Base-by-base conservation (phyloP, 495 filamentous ascomycete genomes). In the Penicillium coffeae region DNA sequence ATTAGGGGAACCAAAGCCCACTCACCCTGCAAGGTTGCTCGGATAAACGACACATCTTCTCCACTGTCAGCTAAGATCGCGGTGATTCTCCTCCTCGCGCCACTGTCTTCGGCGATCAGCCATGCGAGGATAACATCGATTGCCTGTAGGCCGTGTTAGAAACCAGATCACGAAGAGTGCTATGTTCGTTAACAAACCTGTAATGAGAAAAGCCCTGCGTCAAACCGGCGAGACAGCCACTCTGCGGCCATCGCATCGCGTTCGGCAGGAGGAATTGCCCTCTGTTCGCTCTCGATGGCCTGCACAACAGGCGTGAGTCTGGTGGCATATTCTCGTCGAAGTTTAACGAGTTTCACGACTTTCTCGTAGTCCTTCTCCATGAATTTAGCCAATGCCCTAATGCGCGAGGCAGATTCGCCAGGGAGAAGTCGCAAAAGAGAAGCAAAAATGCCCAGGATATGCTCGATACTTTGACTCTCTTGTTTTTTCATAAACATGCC, bases 301-400 rank as follows among this genome's bases (percentile, higher is more conserved):
- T 75, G 62, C 39, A 96, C 90, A 0, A 87, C 84, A 0, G 77
- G 67, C 0, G 59, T 71, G 0, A 97, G 62, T 21, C 82, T 79
- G 0, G 80, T 68, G 0, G 80, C 79, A 64, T 88, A 95, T 12
- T 88, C 86, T 20, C 81, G 71, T 34, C 94, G 73, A 30, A 96
- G 65, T 51, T 76, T 74, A 34, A 93, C 65, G 1, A 95, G 73
- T 56, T 82, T 86, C 8, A 56, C 69, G 10, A 87, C 82, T 68
- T 95, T 94, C 49, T 90, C 87, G 62, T 94, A 96, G 48, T 96
- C 86, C 54, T 87, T 92, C 69, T 96, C 91, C 35, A 94, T 85
- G 63, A 99, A 97, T 58, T 99, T 99, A 3, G 90, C 93, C 0
- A 97, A 76, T 5, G 86, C 79, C 2, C 93, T 79, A 22, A 96